Evolutionary conservation across 163 green algal species (phyloP), one percentile per base, ranked within the genome.

Genomic region (Scenedesmus sp.): DNA sequence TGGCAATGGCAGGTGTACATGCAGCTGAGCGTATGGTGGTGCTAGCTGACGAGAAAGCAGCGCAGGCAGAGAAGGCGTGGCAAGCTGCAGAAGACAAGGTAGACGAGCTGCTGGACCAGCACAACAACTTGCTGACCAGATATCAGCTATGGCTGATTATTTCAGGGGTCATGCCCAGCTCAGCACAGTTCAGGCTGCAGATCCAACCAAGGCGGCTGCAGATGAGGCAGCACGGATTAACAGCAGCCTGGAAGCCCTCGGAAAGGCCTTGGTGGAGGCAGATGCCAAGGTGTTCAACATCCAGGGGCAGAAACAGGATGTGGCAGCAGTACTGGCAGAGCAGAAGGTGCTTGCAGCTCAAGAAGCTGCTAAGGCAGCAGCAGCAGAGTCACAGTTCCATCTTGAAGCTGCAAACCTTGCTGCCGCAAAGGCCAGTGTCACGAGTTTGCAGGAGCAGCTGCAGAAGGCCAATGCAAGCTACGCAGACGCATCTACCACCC

Each of bases 41-140:
- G 22, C 30, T 81, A 0, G 87, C 87, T 7, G 87, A 91, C n/a
- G 33, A 87, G 40, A 82, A 82, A 37, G 87, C 56, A n/a, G 87
- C 87, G 1, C 42, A 49, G 24, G 87, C 87, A 30, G 87, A 91
- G 43, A 59, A 43, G 30, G 87, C 87, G 10, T 91, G 87, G 87
- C 78, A 91, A 20, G 30, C 43, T 1, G 87, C 87, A 20, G 87
- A 91, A 61, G 87, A 91, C 79, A 49, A 37, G 9, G 78, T 91
- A 5, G 87, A 91, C 30, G 78, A 59, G 35, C 76, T 87, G 79
- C 59, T 91, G 30, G 53, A 53, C 24, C 26, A 86, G 24, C 76
- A 86, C n/a, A 82, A 85, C 72, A 85, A 40, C n/a, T 30, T 90
- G 46, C 33, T 73, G 72, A 30, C 68, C 85, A 90, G 72, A 83